Percentiles rank a stretch among this genome's conserved stretches.
Conservation (phyloP, 2,329 filamentous ascomycete genomes). For the Phyllosticta capitalensis region DNA sequence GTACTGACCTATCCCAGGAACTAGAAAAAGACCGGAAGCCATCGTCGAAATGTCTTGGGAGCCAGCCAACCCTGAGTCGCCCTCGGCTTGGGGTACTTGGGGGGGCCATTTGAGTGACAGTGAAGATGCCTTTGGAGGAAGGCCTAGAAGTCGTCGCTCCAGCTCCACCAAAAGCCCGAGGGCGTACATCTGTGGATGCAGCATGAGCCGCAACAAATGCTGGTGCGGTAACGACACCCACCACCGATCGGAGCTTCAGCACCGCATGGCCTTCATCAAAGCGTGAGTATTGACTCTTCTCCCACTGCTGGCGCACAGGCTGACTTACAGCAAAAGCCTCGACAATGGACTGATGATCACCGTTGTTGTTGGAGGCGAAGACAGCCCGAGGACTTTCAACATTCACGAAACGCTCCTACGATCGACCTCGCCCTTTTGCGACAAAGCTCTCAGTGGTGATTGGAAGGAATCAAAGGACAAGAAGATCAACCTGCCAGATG, state of each 20-base stretch:
- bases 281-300: not conserved
- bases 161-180: too few species aligned
- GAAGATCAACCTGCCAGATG: constrained; percentile 1
- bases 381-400: not conserved
- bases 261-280: not conserved
- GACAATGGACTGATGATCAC: not conserved
- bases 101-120: too few species aligned
- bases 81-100: too few species aligned
- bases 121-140: too few species aligned
- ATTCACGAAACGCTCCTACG: constrained; percentile 6
- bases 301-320: not conserved
- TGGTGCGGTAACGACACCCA: too few species aligned
- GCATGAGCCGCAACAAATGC: too few species aligned
- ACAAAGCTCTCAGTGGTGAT: constrained; percentile 1
- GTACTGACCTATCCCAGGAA: too few species aligned
- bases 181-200: too few species aligned
- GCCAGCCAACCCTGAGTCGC: too few species aligned
- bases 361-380: not conserved
- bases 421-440: not conserved
- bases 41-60: too few species aligned
- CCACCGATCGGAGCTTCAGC: not conserved
- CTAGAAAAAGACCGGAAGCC: too few species aligned
- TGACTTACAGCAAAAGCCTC: not conserved
- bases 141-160: too few species aligned
- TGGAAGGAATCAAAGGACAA: constrained; percentile 9